Percentiles rank a stretch among this genome's conserved stretches.
phyloP scores from a whole-genome alignment of 805 yeast genomes.

The Candida ulmi region DNA sequence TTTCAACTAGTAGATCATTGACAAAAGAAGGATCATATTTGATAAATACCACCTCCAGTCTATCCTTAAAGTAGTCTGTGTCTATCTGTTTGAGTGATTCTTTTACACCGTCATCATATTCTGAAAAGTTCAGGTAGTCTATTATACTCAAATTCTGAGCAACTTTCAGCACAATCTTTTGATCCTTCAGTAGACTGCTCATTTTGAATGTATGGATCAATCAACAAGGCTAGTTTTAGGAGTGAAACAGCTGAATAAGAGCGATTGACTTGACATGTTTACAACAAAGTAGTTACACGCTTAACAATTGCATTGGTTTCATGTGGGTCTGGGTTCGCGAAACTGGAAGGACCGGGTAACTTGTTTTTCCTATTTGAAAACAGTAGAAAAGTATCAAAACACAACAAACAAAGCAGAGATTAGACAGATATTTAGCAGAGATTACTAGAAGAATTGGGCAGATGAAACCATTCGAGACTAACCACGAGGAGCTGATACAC shows the following conservation, averaged over 20 bases:
- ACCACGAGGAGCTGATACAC: slow-evolving; percentile 89
- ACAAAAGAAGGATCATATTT: slow-evolving; percentile 9
- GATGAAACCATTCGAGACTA: slow-evolving; percentile 75
- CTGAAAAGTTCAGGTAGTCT: slow-evolving; percentile 17
- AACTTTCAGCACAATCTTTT: slow-evolving; percentile 3
- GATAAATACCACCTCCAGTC: slow-evolving; percentile 10
- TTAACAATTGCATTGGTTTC: too few relatives aligned
- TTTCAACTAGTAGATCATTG: slow-evolving; percentile 15
- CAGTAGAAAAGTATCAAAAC: neutral
- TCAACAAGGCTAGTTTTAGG: too few relatives aligned
- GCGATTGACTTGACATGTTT: too few relatives aligned
- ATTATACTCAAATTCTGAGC: slow-evolving; percentile 11
- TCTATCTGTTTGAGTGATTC: slow-evolving; percentile 7
- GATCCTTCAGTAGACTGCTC: neutral
- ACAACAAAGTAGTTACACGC: too few relatives aligned
- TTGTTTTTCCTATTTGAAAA: too few relatives aligned
- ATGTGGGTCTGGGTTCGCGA: too few relatives aligned
- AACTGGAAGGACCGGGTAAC: too few relatives aligned
- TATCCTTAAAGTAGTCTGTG: slow-evolving; percentile 10
- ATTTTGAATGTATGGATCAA: too few relatives aligned
- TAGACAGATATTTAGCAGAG: too few relatives aligned
- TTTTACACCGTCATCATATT: slow-evolving; percentile 3
- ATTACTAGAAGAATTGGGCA: neutral
- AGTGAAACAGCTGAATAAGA: too few relatives aligned
- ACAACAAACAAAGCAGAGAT: neutral